Evolutionary conservation across 2,329 filamentous ascomycete genomes (phyloP).

Genomic region (Fusarium decemcellulare): DNA sequence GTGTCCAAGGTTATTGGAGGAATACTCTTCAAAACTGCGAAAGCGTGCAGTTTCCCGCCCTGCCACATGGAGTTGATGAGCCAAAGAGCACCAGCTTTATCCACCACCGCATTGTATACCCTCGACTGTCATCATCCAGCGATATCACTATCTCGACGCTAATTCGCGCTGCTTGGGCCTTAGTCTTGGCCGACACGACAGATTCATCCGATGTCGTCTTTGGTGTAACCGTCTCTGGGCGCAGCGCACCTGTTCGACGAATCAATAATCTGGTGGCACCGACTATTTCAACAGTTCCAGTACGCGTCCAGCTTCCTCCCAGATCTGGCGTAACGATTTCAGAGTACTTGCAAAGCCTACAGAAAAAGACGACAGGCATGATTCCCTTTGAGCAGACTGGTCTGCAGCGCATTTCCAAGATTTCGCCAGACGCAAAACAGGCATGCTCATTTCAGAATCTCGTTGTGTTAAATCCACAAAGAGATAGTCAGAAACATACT

Average conservation of each 20-base stretch:
- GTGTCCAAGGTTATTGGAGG: neutral
- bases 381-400: conserved; percentile 37
- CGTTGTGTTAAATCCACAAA: conserved; percentile 10
- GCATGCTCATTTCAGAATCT: conserved; percentile 19
- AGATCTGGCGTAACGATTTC: conserved; percentile 40
- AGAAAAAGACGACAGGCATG: conserved; percentile 33
- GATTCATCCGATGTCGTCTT: conserved; percentile 42
- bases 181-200: conserved; percentile 37
- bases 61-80: neutral
- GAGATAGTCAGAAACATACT: neutral
- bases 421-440: neutral
- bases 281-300: conserved; percentile 53
- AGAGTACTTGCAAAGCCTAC: conserved; percentile 57
- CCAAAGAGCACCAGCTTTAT: too few species aligned
- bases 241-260: conserved; percentile 38
- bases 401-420: conserved; percentile 39
- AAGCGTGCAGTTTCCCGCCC: neutral
- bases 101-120: too few species aligned
- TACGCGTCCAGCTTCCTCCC: conserved; percentile 44
- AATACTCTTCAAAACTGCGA: neutral
- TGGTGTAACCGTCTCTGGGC: conserved; percentile 43
- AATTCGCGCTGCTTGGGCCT: conserved; percentile 46
- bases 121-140: neutral
- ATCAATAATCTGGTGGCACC: conserved; percentile 44
- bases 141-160: conserved; percentile 7